A percentile compares a stretch with the other conserved stretches of the same genome.
Evolutionary conservation across 306 rosid genomes (phyloP).

Genomic region (Delonix regia): DNA sequence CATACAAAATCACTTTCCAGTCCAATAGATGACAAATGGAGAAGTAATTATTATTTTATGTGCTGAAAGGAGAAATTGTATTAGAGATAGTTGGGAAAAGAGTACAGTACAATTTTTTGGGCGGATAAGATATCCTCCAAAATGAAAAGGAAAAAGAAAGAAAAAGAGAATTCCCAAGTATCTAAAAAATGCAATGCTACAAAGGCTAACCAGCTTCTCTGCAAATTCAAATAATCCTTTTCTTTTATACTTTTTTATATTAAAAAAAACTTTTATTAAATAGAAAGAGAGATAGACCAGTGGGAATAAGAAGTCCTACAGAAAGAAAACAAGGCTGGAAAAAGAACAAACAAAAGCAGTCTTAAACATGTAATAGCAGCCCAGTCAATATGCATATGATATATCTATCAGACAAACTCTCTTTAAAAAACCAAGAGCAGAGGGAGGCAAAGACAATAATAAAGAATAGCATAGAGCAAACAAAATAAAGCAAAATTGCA

Average conservation of each 20-base stretch:
- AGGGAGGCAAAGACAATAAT: no score
- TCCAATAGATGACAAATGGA: constrained; percentile 4
- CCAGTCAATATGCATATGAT: background rate
- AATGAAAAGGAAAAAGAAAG: background rate
- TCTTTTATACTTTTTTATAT: no score
- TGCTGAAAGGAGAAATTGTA: background rate
- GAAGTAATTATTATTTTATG: background rate
- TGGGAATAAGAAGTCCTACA: background rate
- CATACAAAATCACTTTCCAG: constrained; percentile 31
- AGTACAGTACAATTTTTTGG: background rate
- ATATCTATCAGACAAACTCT: no score
- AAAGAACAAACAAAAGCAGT: background rate
- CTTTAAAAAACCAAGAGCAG: no score
- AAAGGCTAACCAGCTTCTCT: background rate
- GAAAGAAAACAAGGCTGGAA: background rate
- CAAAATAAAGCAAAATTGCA: no score
- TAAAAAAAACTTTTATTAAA: no score
- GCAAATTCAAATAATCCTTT: background rate
- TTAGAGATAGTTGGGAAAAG: background rate
- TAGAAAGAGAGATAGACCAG: background rate
- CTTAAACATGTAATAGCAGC: background rate
- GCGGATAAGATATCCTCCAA: background rate
- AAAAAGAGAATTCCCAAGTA: background rate
- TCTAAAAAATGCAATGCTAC: background rate
- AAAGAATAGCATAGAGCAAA: no score